These are phyloP conservation scores for Monosporascus sp. DNA, from an alignment of 2,329 filamentous ascomycete species.

Conservation along the genomic window DNA sequence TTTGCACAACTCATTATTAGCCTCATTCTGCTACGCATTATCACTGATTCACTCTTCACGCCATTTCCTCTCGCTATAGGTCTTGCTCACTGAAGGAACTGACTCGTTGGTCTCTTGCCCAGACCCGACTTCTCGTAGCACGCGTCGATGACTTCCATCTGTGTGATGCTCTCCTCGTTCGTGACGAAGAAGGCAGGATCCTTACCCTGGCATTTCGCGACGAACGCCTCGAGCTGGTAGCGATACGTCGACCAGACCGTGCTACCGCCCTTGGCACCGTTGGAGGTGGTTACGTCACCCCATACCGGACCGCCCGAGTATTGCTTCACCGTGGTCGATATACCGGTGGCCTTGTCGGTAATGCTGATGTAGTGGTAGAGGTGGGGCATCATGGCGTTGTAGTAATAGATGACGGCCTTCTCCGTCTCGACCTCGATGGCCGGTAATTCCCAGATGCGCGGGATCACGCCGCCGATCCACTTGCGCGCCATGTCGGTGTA, in stretches of 20 bases:
- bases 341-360: constrained; percentile 23
- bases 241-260: constrained; percentile 29
- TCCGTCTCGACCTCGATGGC: constrained; percentile 28
- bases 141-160: constrained; percentile 30
- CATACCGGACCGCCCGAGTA: constrained; percentile 25
- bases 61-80: too few relatives aligned
- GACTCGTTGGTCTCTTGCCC: not conserved
- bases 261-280: constrained; percentile 8
- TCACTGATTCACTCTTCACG: too few relatives aligned
- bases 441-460: constrained; percentile 28
- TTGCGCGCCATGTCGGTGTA: constrained; percentile 26
- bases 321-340: constrained; percentile 19
- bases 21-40: too few relatives aligned
- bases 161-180: constrained; percentile 27
- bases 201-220: constrained; percentile 24
- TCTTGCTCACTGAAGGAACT: too few relatives aligned
- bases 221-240: constrained; percentile 29
- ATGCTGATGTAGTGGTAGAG: constrained; percentile 29
- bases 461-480: constrained; percentile 18
- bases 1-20: too few relatives aligned
- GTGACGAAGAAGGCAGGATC: constrained; percentile 24
- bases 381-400: constrained; percentile 30
- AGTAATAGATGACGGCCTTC: constrained; percentile 25
- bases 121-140: constrained; percentile 28
- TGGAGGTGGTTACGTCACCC: constrained; percentile 20